These are phyloP conservation scores for Sarocladium brachiariae DNA, from an alignment of 2,329 filamentous ascomycete genomes.

Conservation along the genomic window DNA sequence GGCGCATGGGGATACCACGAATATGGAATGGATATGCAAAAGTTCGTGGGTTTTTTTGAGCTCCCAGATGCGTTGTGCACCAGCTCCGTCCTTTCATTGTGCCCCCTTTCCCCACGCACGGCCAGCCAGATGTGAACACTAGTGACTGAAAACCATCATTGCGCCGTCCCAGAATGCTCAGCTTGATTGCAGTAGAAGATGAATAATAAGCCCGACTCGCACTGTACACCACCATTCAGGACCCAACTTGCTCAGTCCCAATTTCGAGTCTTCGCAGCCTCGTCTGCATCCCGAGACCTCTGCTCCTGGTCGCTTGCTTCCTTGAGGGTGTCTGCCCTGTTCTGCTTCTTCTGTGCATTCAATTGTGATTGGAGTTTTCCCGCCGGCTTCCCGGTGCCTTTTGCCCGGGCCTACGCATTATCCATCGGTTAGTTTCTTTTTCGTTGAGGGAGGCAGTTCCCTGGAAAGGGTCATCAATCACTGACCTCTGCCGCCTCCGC, in stretches of 20 bases:
- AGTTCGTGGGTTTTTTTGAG: too few relatives aligned
- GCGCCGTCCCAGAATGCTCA: too few relatives aligned
- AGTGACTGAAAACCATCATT: too few relatives aligned
- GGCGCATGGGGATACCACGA: not conserved
- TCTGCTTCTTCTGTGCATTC: constrained; percentile 69
- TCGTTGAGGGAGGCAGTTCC: constrained; percentile 9
- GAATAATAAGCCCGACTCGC: not conserved
- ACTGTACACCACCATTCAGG: not conserved
- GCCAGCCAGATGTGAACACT: too few relatives aligned
- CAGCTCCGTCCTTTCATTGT: too few relatives aligned
- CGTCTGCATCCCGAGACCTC: constrained; percentile 61
- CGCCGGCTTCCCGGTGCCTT: constrained; percentile 48
- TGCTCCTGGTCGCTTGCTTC: constrained; percentile 61
- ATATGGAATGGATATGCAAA: too few relatives aligned
- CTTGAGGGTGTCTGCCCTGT: constrained; percentile 59
- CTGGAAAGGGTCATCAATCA: too few relatives aligned
- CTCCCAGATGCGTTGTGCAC: too few relatives aligned
- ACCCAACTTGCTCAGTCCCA: constrained; percentile 22
- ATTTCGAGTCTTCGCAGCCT: constrained; percentile 32
- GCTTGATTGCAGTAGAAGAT: not conserved
- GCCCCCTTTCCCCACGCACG: too few relatives aligned
- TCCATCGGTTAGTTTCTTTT: not conserved
- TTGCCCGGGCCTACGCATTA: constrained; percentile 56
- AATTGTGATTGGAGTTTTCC: constrained; percentile 67
- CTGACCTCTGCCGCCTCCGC: constrained; percentile 79